phyloP scores from a whole-genome alignment of 768 basidiomycete species.

The Lentinus brumalis region DNA sequence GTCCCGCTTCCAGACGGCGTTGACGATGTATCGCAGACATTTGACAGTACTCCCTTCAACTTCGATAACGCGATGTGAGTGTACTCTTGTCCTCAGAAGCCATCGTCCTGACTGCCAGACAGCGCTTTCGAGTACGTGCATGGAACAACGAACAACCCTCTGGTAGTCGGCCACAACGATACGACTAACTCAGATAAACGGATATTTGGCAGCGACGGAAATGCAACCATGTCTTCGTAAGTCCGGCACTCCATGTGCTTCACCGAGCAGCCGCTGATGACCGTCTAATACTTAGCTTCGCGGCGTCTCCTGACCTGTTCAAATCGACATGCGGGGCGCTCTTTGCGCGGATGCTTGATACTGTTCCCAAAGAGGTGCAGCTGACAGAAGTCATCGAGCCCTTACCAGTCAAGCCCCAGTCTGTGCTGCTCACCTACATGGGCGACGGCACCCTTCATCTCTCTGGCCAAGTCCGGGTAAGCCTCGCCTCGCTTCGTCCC shows the following conservation, averaged over 20 bases:
- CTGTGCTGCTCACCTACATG: background rate
- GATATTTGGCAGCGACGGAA: constrained; percentile 42
- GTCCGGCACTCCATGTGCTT: constrained; percentile 2
- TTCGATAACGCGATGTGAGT: constrained; percentile 45
- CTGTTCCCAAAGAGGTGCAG: background rate
- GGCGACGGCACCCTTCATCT: background rate
- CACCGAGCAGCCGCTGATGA: background rate
- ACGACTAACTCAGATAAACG: constrained; percentile 43
- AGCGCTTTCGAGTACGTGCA: constrained; percentile 45
- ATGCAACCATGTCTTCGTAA: constrained; percentile 44
- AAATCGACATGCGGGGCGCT: constrained; percentile 10
- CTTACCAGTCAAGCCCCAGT: background rate
- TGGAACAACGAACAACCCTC: constrained; percentile 40
- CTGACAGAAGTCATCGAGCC: background rate
- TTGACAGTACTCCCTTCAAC: constrained; percentile 39
- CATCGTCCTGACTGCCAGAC: background rate
- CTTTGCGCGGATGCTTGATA: background rate
- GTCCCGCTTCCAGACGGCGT: constrained; percentile 32
- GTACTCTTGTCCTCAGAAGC: too few relatives aligned
- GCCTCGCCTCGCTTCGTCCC: background rate
- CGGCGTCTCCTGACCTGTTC: constrained; percentile 37
- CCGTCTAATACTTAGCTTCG: constrained; percentile 25
- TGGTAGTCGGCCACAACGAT: constrained; percentile 37
- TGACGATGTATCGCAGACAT: constrained; percentile 35
- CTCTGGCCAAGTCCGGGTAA: background rate